Conservation (phyloP, 345 rosid genomes). For the Zanthoxylum bungeanum region DNA sequence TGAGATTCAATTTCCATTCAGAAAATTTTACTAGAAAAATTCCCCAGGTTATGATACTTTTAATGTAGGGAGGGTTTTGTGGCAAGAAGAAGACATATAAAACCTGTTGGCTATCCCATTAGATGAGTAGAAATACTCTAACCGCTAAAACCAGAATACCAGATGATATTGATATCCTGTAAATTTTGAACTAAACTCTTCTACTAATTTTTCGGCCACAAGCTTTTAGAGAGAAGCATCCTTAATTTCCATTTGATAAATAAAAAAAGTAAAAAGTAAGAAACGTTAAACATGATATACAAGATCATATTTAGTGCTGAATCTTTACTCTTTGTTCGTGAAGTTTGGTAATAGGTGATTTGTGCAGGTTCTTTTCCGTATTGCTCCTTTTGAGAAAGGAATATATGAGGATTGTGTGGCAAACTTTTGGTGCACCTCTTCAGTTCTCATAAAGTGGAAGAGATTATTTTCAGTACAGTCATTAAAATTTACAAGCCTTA, state of each 20-base stretch:
- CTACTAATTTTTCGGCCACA: no score
- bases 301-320: background rate
- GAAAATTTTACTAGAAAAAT: background rate
- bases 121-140: background rate
- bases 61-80: background rate
- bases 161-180: background rate
- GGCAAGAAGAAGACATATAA: background rate
- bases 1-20: background rate
- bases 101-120: background rate
- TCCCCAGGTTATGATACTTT: background rate
- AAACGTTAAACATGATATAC: background rate
- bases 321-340: background rate
- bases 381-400: constrained; percentile 97
- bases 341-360: constrained; percentile 16
- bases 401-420: constrained; percentile 97
- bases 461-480: constrained; percentile 54
- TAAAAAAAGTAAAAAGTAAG: background rate
- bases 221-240: background rate
- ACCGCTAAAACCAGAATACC: background rate
- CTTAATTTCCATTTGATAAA: background rate
- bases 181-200: background rate
- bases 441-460: constrained; percentile 85
- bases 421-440: constrained; percentile 91
- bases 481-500: constrained; percentile 56
- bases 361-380: constrained; percentile 74